Base-by-base conservation (phyloP, 2,329 filamentous ascomycete species). In the Scedosporium apiospermum region DNA sequence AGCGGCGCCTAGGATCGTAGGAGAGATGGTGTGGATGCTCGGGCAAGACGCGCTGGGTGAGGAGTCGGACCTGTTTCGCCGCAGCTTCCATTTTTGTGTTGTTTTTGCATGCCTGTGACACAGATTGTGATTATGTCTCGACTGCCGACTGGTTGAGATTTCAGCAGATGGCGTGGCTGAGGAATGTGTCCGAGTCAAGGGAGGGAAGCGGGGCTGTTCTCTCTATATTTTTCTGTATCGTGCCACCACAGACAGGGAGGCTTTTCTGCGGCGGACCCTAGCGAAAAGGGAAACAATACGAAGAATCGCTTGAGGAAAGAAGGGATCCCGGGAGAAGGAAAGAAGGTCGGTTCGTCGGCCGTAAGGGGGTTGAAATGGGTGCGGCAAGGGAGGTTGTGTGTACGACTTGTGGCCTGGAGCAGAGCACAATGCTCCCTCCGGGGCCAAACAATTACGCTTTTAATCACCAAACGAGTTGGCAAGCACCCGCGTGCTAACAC, bases 51-150 rank as follows among this genome's bases (percentile, higher is more conserved):
- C 75, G 75, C 75, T 82, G 76, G 69, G 78, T 77, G 71, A 83
- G 74, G 72, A 73, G 76, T 72, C 82, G 74, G 73, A 82, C 78
- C 75, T 76, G 79, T 75, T 82, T 82, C 72, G 78, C 79, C 77
- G 80, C 80, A 77, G 77, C 80, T 78, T 84, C 82, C 82, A 85
- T 85, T 51, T 62, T 65, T 61, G 60, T 44, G 49, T 57, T 57
- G 49, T 60, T 38, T 49, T 62, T 51, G 58, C 62, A 65, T 58
- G 63, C 51, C 62, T 61, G 61, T 60, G 57, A 38, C 23, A 62
- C 61, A 49, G 41, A 30, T 23, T 26, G 60, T 34, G 26, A 26
- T 12, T 27, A 44, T 58, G 21, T 58, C 38, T 58, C 41, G 23
- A 58, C 26, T 34, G 38, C 26, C 23, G 16, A 21, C 16, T 38